Conservation (phyloP, 2,329 filamentous ascomycete genomes). For the Cryphonectria parasitica region DNA sequence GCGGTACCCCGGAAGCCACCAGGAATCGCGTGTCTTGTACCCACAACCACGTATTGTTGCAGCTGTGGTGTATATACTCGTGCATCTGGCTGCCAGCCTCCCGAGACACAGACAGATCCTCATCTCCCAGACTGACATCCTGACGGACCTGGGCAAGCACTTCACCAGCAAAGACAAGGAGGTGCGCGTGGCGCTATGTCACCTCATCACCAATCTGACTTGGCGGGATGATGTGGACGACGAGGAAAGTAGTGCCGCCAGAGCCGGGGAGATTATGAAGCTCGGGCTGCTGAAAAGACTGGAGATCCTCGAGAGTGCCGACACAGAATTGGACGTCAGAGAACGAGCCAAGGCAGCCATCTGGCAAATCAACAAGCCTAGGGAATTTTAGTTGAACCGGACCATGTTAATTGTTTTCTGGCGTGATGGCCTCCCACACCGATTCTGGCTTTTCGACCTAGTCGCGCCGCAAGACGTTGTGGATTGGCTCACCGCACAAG, state of each 20-base stretch:
- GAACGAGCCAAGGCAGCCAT: conserved; percentile 82
- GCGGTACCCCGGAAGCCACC: conserved; percentile 38
- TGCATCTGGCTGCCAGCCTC: conserved; percentile 84
- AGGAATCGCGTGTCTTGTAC: conserved; percentile 53
- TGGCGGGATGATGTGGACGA: conserved; percentile 79
- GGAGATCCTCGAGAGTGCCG: conserved; percentile 62
- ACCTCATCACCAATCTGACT: conserved; percentile 83
- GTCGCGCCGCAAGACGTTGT: not conserved
- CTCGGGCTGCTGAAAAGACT: conserved; percentile 73
- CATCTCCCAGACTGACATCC: conserved; percentile 74
- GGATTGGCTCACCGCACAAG: not conserved
- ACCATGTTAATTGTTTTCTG: not conserved
- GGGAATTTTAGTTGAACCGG: conserved; percentile 17
- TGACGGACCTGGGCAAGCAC: conserved; percentile 73
- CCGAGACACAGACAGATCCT: conserved; percentile 78
- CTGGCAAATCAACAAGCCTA: conserved; percentile 65
- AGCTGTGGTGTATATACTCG: conserved; percentile 79
- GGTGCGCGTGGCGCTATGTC: conserved; percentile 78
- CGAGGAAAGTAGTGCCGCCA: conserved; percentile 63
- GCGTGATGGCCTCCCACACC: not conserved
- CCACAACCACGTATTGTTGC: conserved; percentile 72
- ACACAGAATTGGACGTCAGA: conserved; percentile 78
- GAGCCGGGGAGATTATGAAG: conserved; percentile 70
- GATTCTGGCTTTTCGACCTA: not conserved
- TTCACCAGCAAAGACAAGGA: conserved; percentile 73